Evolutionary conservation across 257 asterid species (phyloP).

Genomic region (Mentha longifolia): DNA sequence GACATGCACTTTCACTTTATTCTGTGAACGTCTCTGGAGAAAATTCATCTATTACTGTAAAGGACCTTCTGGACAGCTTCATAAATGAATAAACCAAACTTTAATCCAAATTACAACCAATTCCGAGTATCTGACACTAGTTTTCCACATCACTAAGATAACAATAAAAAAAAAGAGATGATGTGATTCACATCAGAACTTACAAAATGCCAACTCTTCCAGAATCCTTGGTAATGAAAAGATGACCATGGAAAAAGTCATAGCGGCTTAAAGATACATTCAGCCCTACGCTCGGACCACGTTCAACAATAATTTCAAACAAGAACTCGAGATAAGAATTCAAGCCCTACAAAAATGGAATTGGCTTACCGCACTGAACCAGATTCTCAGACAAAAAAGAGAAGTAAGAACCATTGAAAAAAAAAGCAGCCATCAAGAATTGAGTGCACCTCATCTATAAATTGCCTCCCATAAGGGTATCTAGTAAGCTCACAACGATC

Average conservation of each 20-base stretch:
- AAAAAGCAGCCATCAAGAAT: conserved; percentile 1
- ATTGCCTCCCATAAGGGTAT: conserved; percentile 73
- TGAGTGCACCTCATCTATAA: conserved; percentile 59
- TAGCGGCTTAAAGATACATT: conserved; percentile 77
- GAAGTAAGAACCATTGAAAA: neutral
- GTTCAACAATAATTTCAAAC: conserved; percentile 66
- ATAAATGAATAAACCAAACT: conserved; percentile 6
- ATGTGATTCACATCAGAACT: conserved; percentile 44
- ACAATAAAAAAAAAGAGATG: neutral
- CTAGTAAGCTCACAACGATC: conserved; percentile 80
- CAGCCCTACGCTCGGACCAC: conserved; percentile 84
- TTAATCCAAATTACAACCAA: neutral
- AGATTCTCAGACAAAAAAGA: conserved; percentile 7
- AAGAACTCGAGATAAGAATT: conserved; percentile 72
- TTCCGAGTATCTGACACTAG: neutral
- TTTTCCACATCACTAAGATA: neutral
- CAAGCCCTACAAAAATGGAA: conserved; percentile 65
- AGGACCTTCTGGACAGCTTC: conserved; percentile 21
- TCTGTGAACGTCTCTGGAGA: neutral
- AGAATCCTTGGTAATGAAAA: conserved; percentile 72
- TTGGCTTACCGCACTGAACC: conserved; percentile 29
- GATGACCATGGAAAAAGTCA: conserved; percentile 94
- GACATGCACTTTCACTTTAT: neutral
- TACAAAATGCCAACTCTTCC: conserved; percentile 96
- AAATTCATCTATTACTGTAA: neutral